Evolutionary conservation across 2,329 filamentous ascomycete genomes (phyloP), one percentile per base, ranked within the genome.

Genomic region (Pseudocercospora fuligena): DNA sequence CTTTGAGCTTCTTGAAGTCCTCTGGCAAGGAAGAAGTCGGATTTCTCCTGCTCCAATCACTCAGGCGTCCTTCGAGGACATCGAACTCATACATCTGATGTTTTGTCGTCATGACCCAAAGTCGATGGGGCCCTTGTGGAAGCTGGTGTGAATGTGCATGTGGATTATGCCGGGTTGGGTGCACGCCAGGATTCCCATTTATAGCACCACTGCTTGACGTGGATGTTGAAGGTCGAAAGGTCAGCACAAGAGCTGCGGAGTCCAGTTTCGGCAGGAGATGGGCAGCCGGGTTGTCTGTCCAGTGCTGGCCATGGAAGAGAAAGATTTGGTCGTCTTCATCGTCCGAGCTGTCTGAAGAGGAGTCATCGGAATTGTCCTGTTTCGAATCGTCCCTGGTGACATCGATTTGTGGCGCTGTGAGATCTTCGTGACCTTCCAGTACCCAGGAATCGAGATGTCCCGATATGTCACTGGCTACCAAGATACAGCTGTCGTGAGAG

Each of bases 381-480:
- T 77, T 73, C 11, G 74, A 72, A 23, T 74, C 68, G 14, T 73
- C 67, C 63, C 73, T 70, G 8, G 75, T 65, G 29, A 67, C 69
- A 51, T 80, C 80, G 27, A 82, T 77, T 33, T 81, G 76, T 43
- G 80, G 76, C 23, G 83, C 80, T 14, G 79, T 81, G 1, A 75
- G 69, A 70, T 87, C 85, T 72, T 86, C 82, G 67, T 86, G 78
- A 43, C 86, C 86, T 74, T 88, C 85, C 63, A 97, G 80, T 1
- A 93, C 81, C 92, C 94, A 99, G 19, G 90, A 93, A 76, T 98
- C 94, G 33, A 98, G 84, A 78, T 90, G 93, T 51, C 95, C 95
- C 51, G 91, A 89, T 61, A 97, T 80, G 77, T 97, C 94, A 57
- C 90, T 89, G 31, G 89, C 87, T 8, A 91, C 93, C 56, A 98